Conservation (phyloP, 352 stramenopile genomes). For the Phytopythium montanum region DNA sequence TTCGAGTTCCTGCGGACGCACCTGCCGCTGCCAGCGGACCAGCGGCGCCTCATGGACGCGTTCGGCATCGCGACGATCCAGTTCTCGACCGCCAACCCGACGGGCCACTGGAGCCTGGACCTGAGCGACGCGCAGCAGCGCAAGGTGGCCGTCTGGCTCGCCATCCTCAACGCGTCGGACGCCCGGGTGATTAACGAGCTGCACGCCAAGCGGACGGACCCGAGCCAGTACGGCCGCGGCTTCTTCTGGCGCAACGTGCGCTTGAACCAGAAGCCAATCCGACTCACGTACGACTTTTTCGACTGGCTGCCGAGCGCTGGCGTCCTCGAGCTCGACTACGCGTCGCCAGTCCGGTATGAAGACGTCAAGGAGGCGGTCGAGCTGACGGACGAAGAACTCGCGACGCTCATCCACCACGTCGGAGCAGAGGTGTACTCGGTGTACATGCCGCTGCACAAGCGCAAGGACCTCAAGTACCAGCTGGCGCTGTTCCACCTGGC, state of each 20-base stretch:
- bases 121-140: slow-evolving; percentile 48
- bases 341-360: slow-evolving; percentile 51
- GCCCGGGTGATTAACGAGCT: slow-evolving; percentile 16
- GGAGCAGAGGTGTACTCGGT: slow-evolving; percentile 62
- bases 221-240: slow-evolving; percentile 50
- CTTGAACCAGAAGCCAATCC: slow-evolving; percentile 53
- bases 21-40: slow-evolving; percentile 28
- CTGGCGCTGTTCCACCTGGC: slow-evolving; percentile 62
- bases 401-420: slow-evolving; percentile 35
- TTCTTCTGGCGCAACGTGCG: slow-evolving; percentile 63
- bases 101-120: slow-evolving; percentile 52
- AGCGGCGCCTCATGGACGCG: slow-evolving; percentile 51
- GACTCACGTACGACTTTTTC: slow-evolving; percentile 58
- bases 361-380: slow-evolving; percentile 18
- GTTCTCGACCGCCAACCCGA: slow-evolving; percentile 60
- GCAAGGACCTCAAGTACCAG: slow-evolving; percentile 70
- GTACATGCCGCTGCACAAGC: slow-evolving; percentile 71
- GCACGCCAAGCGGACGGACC: slow-evolving; percentile 51
- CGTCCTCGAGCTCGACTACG: slow-evolving; percentile 71
- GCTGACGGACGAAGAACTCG: slow-evolving; percentile 37
- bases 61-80: slow-evolving; percentile 45
- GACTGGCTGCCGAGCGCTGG: slow-evolving; percentile 41
- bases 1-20: slow-evolving; percentile 52
- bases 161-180: slow-evolving; percentile 51
- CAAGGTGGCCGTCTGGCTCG: slow-evolving; percentile 67